Evolutionary conservation across 176 grass and related monocot genomes (phyloP), one percentile per base, ranked within the genome.

Genomic region (Pontederia crassipes): DNA sequence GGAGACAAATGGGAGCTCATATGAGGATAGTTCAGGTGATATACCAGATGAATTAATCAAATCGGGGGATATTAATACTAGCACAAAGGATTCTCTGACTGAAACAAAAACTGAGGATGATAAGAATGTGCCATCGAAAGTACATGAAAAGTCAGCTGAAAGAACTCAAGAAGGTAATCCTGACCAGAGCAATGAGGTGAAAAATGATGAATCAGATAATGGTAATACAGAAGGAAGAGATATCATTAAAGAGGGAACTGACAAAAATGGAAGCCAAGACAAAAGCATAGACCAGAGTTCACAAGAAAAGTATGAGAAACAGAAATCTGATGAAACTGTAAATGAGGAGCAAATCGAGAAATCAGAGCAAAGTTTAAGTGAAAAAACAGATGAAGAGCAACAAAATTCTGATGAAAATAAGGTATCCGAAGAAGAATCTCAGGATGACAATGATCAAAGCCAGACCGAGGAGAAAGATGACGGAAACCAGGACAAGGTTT

Each of bases 201-300:
- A 17, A 11, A 49, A 50, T 18, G 46, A 66, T 66, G 48, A 66
- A 50, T 52, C 48, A 0, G 26, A 54, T 20, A 68, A 86, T 64
- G 86, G 85, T 45, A 76, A 17, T 18, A 79, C 82, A 17, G 82
- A 95, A 66, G 82, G 76, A 69, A 85, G 89, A 49, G 80, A 86
- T 26, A 81, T 95, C 55, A 77, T 86, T 13, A 77, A 74, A 17
- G 78, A 81, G 58, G 71, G 40, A n/a, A 48, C 68, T n/a, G 80
- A 71, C 40, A 88, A 40, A 52, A 49, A 52, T 52, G 63, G 29
- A 28, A 28, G 55, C 11, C 71, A 81, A 65, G 75, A 57, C 2
- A 86, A 87, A 64, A 59, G 28, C 61, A n/a, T 15, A 17, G 77
- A 71, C 0, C 77, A 81, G 29, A 72, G 52, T 15, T 12, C 48